Evolutionary conservation across 1,284 basidiomycete species (phyloP).

Genomic region (Ustilago trichophora): DNA sequence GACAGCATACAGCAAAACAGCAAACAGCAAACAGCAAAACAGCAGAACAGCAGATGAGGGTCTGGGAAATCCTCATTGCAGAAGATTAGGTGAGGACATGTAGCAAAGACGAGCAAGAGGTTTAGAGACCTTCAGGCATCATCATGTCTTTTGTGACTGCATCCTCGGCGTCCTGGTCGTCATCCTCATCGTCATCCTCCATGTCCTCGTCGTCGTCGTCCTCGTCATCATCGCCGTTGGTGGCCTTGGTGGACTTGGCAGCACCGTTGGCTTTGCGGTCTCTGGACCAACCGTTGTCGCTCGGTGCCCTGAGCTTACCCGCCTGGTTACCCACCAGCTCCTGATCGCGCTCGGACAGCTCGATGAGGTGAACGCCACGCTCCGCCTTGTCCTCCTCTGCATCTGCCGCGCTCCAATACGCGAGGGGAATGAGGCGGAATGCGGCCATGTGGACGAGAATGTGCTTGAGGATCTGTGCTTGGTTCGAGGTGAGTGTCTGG

Average conservation of each 20-base stretch:
- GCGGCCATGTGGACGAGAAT: conserved; percentile 61
- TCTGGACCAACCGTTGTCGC: conserved; percentile 41
- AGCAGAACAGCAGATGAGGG: no score
- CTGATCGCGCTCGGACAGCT: conserved; percentile 46
- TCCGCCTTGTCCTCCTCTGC: conserved; percentile 48
- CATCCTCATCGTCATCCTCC: conserved; percentile 45
- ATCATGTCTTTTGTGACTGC: conserved; percentile 54
- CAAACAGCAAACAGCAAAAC: no score
- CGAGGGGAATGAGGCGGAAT: conserved; percentile 62
- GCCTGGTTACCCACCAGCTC: conserved; percentile 44
- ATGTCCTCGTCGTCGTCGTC: conserved; percentile 30
- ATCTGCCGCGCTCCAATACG: conserved; percentile 61
- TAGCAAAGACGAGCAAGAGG: background rate
- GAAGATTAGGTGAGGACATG: no score
- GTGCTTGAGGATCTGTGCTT: conserved; percentile 65
- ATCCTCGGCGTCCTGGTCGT: conserved; percentile 42
- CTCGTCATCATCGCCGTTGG: conserved; percentile 33
- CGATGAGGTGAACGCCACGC: conserved; percentile 44
- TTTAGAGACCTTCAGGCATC: conserved; percentile 51
- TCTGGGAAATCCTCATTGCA: no score
- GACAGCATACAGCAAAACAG: no score
- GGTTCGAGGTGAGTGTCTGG: conserved; percentile 78
- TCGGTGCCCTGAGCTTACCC: conserved; percentile 39
- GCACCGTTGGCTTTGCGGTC: conserved; percentile 36
- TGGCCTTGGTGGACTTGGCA: conserved; percentile 12